Evolutionary conservation across 108 stramenopile species (phyloP).

Genomic region (Cyclotella sp.): DNA sequence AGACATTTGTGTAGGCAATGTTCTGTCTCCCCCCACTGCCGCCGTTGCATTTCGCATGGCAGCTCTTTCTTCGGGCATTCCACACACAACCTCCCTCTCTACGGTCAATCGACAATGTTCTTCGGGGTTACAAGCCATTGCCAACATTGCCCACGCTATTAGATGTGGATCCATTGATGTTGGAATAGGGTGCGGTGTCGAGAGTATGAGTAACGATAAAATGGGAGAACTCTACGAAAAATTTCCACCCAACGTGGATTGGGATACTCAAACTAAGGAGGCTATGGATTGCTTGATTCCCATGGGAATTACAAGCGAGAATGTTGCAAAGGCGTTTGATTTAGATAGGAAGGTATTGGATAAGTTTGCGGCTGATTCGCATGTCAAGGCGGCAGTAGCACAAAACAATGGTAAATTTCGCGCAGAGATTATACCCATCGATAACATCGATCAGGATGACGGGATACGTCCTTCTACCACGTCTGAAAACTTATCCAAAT

Average conservation of each 20-base stretch:
- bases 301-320: constrained; percentile 97
- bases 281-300: constrained; percentile 94
- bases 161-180: constrained; percentile 73
- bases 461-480: constrained; percentile 90
- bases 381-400: constrained; percentile 87
- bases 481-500: constrained; percentile 67
- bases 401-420: constrained; percentile 79
- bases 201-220: constrained; percentile 86
- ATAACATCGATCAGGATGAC: constrained; percentile 83
- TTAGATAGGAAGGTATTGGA: constrained; percentile 82
- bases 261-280: constrained; percentile 60
- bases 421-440: constrained; percentile 91
- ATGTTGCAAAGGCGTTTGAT: constrained; percentile 82
- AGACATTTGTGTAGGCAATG: constrained; percentile 94
- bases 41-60: constrained; percentile 92
- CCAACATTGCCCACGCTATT: constrained; percentile 89
- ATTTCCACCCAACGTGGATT: constrained; percentile 77
- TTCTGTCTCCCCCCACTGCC: constrained; percentile 87
- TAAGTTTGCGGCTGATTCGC: constrained; percentile 85
- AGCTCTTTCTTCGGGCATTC: constrained; percentile 85
- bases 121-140: constrained; percentile 93
- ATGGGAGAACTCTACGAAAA: constrained; percentile 65
- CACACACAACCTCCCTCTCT: constrained; percentile 73
- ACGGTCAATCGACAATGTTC: constrained; percentile 95
- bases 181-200: constrained; percentile 95